Evolutionary conservation across 495 filamentous ascomycete genomes (phyloP).

Genomic region (Xylaria longipes): DNA sequence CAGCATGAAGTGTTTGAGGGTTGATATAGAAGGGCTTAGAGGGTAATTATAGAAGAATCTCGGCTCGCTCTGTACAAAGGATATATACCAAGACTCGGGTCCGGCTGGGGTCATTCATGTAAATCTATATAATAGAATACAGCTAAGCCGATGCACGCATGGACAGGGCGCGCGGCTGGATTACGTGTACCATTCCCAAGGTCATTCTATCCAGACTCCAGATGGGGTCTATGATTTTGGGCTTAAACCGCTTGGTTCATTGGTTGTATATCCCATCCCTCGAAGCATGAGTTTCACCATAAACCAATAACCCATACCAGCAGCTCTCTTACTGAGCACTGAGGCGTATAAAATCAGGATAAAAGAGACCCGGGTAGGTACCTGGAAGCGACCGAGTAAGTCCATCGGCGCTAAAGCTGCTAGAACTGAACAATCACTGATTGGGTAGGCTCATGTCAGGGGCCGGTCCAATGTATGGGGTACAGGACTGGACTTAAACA

Average conservation of each 20-base stretch:
- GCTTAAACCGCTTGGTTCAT: not conserved
- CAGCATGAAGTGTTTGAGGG: slow-evolving; percentile 88
- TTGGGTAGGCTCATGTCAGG: slow-evolving; percentile 3
- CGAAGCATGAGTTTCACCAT: not conserved
- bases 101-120: slow-evolving; percentile 12
- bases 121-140: slow-evolving; percentile 10
- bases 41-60: slow-evolving; percentile 22
- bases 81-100: slow-evolving; percentile 8
- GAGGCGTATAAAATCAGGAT: not conserved
- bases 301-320: not conserved
- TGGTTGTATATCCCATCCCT: not conserved
- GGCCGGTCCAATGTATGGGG: not conserved
- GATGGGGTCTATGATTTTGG: not conserved
- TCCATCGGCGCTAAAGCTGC: not conserved
- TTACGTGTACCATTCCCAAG: not conserved
- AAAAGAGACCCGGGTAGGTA: not conserved
- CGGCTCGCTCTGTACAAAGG: slow-evolving; percentile 20
- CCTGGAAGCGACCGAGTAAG: not conserved
- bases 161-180: not conserved
- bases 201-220: not conserved
- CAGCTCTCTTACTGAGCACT: not conserved
- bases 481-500: not conserved
- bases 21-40: slow-evolving; percentile 42
- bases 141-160: not conserved
- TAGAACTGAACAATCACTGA: not conserved